Conservation (phyloP, 805 yeast species). For the Kodamaea restingae region DNA sequence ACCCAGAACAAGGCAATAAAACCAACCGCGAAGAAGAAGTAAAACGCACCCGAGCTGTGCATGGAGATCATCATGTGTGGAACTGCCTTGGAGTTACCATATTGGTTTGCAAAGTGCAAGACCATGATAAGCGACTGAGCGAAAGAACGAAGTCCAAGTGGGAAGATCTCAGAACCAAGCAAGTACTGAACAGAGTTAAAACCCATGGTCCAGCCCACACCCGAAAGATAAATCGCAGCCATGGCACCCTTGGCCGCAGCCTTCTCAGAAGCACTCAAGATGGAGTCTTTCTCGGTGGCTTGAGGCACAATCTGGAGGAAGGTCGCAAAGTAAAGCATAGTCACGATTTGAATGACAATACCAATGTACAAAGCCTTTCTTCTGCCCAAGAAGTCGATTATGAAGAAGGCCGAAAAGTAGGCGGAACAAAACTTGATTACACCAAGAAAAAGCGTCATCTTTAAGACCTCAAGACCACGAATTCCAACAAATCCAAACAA, state of each 20-base stretch:
- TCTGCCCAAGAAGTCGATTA: constrained; percentile 23
- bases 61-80: constrained; percentile 22
- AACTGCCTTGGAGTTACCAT: constrained; percentile 25
- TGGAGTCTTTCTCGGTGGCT: constrained; percentile 12
- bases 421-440: constrained; percentile 22
- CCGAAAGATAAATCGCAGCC: constrained; percentile 23
- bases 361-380: constrained; percentile 20
- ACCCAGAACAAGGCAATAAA: constrained; percentile 19
- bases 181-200: constrained; percentile 23
- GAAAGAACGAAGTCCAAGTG: constrained; percentile 21
- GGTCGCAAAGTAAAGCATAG: constrained; percentile 19
- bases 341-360: constrained; percentile 16
- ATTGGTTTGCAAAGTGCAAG: constrained; percentile 25
- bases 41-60: constrained; percentile 22
- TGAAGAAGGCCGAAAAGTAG: constrained; percentile 21
- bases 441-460: constrained; percentile 24
- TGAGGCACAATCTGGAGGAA: constrained; percentile 21
- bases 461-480: constrained; percentile 17
- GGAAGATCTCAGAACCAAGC: constrained; percentile 24
- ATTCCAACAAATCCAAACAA: constrained; percentile 21
- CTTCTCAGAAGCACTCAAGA: constrained; percentile 13
- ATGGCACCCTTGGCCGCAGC: constrained; percentile 19
- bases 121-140: constrained; percentile 23
- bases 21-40: constrained; percentile 20
- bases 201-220: constrained; percentile 24